Conservation (phyloP, 306 rosid genomes). For the Cucurbita argyrosperma region DNA sequence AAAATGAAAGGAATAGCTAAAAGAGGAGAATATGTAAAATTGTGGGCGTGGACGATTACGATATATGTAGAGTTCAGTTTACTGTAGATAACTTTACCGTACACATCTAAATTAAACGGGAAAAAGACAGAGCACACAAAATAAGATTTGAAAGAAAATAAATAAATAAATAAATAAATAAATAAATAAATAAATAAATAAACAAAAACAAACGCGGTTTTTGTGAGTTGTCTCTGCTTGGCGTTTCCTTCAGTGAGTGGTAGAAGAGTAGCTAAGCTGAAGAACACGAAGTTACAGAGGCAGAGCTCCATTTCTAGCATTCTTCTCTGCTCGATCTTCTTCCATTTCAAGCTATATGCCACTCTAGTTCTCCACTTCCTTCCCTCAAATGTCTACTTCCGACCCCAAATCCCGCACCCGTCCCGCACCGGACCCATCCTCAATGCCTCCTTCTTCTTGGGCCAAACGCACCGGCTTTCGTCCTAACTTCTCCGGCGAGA, state of each 20-base stretch:
- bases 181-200: not conserved
- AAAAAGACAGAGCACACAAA: too few relatives aligned
- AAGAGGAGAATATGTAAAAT: too few relatives aligned
- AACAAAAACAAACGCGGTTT: slow-evolving; percentile 17
- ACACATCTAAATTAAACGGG: too few relatives aligned
- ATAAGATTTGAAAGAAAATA: not conserved
- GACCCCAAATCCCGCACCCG: slow-evolving; percentile 54
- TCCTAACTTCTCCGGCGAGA: slow-evolving; percentile 92
- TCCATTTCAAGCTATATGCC: slow-evolving; percentile 23
- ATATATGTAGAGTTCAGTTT: too few relatives aligned
- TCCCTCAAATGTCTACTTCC: slow-evolving; percentile 38
- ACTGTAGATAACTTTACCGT: too few relatives aligned
- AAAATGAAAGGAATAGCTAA: too few relatives aligned
- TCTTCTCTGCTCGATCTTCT: slow-evolving; percentile 22
- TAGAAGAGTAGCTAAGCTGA: not conserved
- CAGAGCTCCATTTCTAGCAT: not conserved
- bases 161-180: not conserved
- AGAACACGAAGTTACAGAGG: not conserved
- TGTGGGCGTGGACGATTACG: too few relatives aligned
- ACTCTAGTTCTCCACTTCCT: slow-evolving; percentile 2
- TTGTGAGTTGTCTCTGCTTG: slow-evolving; percentile 12
- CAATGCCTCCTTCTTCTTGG: slow-evolving; percentile 88
- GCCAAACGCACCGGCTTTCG: slow-evolving; percentile 81
- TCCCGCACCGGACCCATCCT: slow-evolving; percentile 35
- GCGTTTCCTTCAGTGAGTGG: slow-evolving; percentile 3